Conservation (phyloP, 208 protist genomes). For the Herpetomonas muscarum region DNA sequence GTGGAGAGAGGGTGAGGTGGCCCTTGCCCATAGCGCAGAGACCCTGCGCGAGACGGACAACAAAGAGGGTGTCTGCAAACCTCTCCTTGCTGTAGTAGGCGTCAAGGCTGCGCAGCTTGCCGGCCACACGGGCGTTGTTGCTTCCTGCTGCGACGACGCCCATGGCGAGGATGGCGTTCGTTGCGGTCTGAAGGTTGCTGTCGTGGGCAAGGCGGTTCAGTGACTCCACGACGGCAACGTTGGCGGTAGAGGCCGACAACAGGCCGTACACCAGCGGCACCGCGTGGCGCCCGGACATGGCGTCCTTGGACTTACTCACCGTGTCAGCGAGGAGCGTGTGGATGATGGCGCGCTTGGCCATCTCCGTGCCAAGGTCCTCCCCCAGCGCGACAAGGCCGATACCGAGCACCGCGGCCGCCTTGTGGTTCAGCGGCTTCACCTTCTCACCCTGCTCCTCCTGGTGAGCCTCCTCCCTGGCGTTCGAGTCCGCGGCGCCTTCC, state of each 20-base stretch:
- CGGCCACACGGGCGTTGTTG: constrained; percentile 97
- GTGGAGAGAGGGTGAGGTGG: constrained; percentile 95
- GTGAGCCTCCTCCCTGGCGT: constrained; percentile 7
- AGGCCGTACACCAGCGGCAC: constrained; percentile 99
- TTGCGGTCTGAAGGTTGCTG: constrained; percentile 90
- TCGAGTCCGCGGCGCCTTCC: background rate
- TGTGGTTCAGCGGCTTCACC: constrained; percentile 64
- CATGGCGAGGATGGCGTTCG: constrained; percentile 96
- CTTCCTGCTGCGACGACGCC: constrained; percentile 96
- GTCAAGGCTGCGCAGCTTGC: constrained; percentile 93
- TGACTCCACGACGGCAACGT: constrained; percentile 96
- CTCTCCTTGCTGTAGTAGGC: constrained; percentile 96
- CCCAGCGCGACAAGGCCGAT: constrained; percentile 98
- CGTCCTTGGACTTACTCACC: constrained; percentile 71
- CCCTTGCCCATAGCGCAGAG: constrained; percentile 99
- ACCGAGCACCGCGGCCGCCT: constrained; percentile 95
- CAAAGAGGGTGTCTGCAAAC: constrained; percentile 72
- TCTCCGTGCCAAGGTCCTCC: constrained; percentile 97
- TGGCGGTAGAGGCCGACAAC: constrained; percentile 94
- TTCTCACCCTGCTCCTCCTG: constrained; percentile 23
- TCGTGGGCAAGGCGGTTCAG: constrained; percentile 98
- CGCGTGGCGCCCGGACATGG: constrained; percentile 81
- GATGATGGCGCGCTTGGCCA: constrained; percentile 97
- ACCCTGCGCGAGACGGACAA: constrained; percentile 91
- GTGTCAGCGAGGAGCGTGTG: constrained; percentile 93